Base-by-base conservation (phyloP, 371 early-diverging fungal genomes). In the Zopfochytrium polystomum region DNA sequence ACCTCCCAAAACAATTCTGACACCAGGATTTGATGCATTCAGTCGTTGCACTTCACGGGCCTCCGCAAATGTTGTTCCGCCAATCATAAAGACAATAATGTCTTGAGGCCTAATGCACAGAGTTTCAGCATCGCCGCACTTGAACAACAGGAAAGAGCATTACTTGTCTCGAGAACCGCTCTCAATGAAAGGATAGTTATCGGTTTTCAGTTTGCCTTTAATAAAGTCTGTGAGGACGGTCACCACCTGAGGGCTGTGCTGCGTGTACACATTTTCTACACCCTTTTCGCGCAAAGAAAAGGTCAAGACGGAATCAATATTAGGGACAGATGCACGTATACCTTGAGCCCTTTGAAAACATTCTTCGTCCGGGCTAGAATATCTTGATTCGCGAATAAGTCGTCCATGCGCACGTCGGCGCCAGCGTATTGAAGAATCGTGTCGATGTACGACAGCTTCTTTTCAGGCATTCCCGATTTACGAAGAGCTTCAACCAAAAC, bases 261-360 rank as follows among this genome's bases (percentile, higher is more conserved):
- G 95, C 9, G 96, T 96, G 71, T 95, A 98, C 11, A 98, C 96
- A 64, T 96, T 96, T 59, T 96, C 97, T n/a, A 93, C 93, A 2
- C 96, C 98, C 79, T 89, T 67, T 75, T 68, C 35, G 63, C 60
- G 53, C 69, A 65, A 42, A 30, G 32, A 48, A 52, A 31, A 25
- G 15, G 13, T 52, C 46, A 22, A 31, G 7, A 7, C 52, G 38
- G 13, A 25, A 44, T 20, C 38, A 20, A 27, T 22, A 32, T 6
- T 2, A 42, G n/a, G 30, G 33, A 44, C 52, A 59, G 2, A 44
- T 23, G 18, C 11, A 27, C 45, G 23, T 33, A 25, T 60, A 84
- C 83, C 75, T 90, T 90, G 33, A 93, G 68, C 18, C 93, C 93
- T 58, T 90, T 91, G 55, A 93, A 81, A 6, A 87, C 89, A 52